Conservation (phyloP, 768 basidiomycete genomes). For the Kondoa malvinella region DNA sequence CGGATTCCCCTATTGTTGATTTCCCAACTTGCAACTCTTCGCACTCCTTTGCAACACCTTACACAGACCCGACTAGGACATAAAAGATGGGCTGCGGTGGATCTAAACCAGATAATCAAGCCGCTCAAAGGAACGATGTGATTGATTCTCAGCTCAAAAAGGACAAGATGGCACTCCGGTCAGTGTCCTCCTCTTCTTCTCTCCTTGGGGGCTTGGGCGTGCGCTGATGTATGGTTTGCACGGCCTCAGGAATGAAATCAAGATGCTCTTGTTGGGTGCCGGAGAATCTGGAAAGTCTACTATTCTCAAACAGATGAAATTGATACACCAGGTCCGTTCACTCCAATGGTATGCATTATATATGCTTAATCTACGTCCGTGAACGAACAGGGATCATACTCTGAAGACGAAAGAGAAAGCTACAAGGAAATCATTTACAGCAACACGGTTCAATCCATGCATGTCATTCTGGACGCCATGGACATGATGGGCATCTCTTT, state of each 20-base stretch:
- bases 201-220: not conserved
- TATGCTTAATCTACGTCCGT: not conserved
- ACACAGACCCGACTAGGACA: not conserved
- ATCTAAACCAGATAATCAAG: slow-evolving; percentile 26
- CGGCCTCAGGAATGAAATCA: slow-evolving; percentile 17
- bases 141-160: slow-evolving; percentile 82
- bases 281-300: slow-evolving; percentile 36
- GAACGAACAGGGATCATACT: slow-evolving; percentile 49
- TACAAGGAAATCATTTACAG: slow-evolving; percentile 93
- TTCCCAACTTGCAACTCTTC: not conserved
- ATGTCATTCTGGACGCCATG: slow-evolving; percentile 84
- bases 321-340: slow-evolving; percentile 52
- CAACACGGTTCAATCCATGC: slow-evolving; percentile 86
- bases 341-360: not conserved
- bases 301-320: slow-evolving; percentile 92
- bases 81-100: slow-evolving; percentile 29
- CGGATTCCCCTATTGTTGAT: not conserved
- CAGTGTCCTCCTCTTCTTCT: not conserved
- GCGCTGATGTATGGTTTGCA: not conserved
- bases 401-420: slow-evolving; percentile 69
- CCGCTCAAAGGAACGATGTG: slow-evolving; percentile 52
- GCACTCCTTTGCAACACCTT: not conserved
- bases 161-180: slow-evolving; percentile 50
- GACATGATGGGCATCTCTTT: slow-evolving; percentile 63
- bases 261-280: slow-evolving; percentile 23